Evolutionary conservation across 2,329 filamentous ascomycete species (phyloP), one percentile per base, ranked within the genome.

Genomic region (Fusarium proliferatum): DNA sequence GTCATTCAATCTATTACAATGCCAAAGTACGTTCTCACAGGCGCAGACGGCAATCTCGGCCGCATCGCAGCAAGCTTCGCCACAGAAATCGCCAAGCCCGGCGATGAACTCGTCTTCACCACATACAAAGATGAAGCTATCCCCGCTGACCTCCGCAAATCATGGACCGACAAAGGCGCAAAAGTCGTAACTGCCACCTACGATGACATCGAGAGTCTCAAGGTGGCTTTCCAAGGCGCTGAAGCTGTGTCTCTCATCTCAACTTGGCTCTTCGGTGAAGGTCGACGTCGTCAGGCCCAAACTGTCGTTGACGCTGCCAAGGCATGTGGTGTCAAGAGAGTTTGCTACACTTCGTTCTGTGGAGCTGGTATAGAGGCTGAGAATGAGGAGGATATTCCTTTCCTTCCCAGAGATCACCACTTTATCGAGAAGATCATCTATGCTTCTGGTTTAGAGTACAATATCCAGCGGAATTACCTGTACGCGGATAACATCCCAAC

Each of bases 311-410:
- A 77, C 9, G 72, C 75, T 19, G 75, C 76, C 6, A 77, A 77
- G n/a, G 61, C 34, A 10, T 76, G 72, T 7, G 74, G 72, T 2
- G 75, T 77, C 2, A 76, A 72, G 46, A 62, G 75, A 13, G 57
- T 77, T 12, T 77, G 76, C 51, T 77, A 77, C 21, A 77, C 76
- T 2, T 77, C 76, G 1, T 77, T 77, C 15, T 36, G 76, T 0
- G 76, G 76, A 12, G 76, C 74, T 2, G 76, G 75, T 1, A 76
- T 77, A 3, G 67, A 77, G 17, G 74, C 74, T 3, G 72, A 75
- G 39, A 77, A 72, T 2, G 76, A 77, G 21, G 72, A 76, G n/a
- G 76, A 76, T 9, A 76, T 77, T 26, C 76, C 75, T 8, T 77
- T 77, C 33, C 59, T 77, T 3, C 75, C 76, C 3, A 61, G 76